These are phyloP conservation scores for Biscogniauxia sp. DNA, from an alignment of 2,329 filamentous ascomycete species.

Conservation along the genomic window DNA sequence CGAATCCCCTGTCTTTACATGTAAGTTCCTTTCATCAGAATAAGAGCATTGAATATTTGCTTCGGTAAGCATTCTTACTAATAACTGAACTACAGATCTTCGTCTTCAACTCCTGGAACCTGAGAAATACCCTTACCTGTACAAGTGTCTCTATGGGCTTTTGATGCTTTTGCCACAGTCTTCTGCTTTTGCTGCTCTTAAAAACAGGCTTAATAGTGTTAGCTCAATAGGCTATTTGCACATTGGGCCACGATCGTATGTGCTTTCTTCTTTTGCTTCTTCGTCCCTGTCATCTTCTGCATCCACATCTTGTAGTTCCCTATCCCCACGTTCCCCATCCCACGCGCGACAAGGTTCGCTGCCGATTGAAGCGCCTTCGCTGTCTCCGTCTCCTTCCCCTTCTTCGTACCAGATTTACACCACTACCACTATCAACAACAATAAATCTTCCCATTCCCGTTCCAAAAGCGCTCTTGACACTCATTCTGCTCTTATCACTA, in stretches of 20 bases:
- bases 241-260: slow-evolving; percentile 74
- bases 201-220: slow-evolving; percentile 94
- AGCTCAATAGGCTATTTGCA: slow-evolving; percentile 96
- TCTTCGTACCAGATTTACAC: slow-evolving; percentile 26
- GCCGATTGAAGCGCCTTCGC: slow-evolving; percentile 24
- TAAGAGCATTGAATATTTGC: neutral
- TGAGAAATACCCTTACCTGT: slow-evolving; percentile 89
- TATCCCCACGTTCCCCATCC: slow-evolving; percentile 25
- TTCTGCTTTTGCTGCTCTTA: slow-evolving; percentile 91
- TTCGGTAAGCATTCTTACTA: neutral
- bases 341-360: slow-evolving; percentile 34
- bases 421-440: too few species aligned
- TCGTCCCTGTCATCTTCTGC: too few species aligned
- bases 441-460: slow-evolving; percentile 14
- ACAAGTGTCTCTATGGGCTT: slow-evolving; percentile 96
- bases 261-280: slow-evolving; percentile 30
- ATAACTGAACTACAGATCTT: slow-evolving; percentile 60
- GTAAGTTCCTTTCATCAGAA: slow-evolving; percentile 48
- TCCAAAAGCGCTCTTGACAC: slow-evolving; percentile 35
- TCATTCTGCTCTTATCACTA: slow-evolving; percentile 35
- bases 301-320: neutral
- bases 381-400: slow-evolving; percentile 1
- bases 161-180: slow-evolving; percentile 98
- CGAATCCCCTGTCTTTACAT: slow-evolving; percentile 97
- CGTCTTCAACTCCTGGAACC: slow-evolving; percentile 93